These are phyloP conservation scores for Cupressus sempervirens DNA, from an alignment of 75 land plant species.

Conservation along the genomic window DNA sequence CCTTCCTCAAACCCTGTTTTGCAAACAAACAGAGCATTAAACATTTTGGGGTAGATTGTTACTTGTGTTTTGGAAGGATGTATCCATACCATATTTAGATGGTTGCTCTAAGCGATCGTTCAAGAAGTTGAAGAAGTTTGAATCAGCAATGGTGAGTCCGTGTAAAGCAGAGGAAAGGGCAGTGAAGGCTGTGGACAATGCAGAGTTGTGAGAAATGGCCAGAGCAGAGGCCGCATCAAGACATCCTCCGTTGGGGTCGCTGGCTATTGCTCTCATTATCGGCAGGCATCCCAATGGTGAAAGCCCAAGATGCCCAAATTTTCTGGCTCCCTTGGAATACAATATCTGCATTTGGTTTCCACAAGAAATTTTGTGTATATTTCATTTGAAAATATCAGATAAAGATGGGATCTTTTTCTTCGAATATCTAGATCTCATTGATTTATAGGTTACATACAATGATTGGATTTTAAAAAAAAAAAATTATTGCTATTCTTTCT, in stretches of 20 bases:
- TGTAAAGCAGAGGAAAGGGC: slow-evolving; percentile 3
- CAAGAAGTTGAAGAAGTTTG: slow-evolving; percentile 19
- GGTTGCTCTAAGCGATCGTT: slow-evolving; percentile 17
- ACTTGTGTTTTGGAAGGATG: neutral
- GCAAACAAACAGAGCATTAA: neutral
- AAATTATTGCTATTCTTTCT: too few relatives aligned
- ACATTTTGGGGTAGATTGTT: neutral
- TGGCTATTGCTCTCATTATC: slow-evolving; percentile 23
- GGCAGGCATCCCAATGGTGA: slow-evolving; percentile 54
- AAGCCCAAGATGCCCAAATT: slow-evolving; percentile 37
- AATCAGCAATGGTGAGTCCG: slow-evolving; percentile 16
- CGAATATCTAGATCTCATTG: too few relatives aligned
- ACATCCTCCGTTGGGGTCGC: slow-evolving; percentile 24
- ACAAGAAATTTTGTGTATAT: neutral
- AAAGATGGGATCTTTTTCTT: too few relatives aligned
- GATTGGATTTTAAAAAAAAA: too few relatives aligned
- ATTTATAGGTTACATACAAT: too few relatives aligned
- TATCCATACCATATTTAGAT: slow-evolving; percentile 17
- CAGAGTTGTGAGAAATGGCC: slow-evolving; percentile 16
- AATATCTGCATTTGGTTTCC: slow-evolving; percentile 19
- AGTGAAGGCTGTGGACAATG: slow-evolving; percentile 12
- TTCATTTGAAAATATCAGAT: neutral
- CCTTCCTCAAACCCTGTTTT: slow-evolving; percentile 43
- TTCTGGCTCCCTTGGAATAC: slow-evolving; percentile 42
- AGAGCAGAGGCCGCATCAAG: slow-evolving; percentile 20